Percentiles rank a stretch among this genome's conserved stretches.
These are phyloP conservation scores for Paraconiothyrium brasiliense DNA, from an alignment of 2,329 filamentous ascomycete species.

Conservation along the genomic window DNA sequence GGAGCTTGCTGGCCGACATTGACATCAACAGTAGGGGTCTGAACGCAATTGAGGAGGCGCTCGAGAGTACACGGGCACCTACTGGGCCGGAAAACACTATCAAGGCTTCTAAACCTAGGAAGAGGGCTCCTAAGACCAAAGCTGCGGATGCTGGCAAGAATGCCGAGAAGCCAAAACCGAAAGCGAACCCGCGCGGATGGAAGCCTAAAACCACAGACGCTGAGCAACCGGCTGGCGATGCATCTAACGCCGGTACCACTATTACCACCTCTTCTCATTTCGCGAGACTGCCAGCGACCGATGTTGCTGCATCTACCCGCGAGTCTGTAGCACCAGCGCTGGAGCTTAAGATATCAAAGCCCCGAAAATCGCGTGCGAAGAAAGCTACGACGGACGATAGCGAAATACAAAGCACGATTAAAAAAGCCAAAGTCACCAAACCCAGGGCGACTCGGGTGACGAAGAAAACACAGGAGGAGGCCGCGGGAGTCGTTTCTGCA, in stretches of 20 bases:
- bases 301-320: background rate
- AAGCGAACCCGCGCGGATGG: slow-evolving; percentile 36
- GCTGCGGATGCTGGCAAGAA: slow-evolving; percentile 17
- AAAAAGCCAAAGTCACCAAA: slow-evolving; percentile 38
- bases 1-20: slow-evolving; percentile 34
- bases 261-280: slow-evolving; percentile 37
- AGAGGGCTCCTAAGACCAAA: slow-evolving; percentile 28
- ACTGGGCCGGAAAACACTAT: slow-evolving; percentile 11
- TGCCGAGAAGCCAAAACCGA: slow-evolving; percentile 22
- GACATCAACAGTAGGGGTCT: slow-evolving; percentile 5
- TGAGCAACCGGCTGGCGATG: background rate
- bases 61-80: slow-evolving; percentile 16
- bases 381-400: slow-evolving; percentile 30
- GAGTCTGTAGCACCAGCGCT: slow-evolving; percentile 20
- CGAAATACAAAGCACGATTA: slow-evolving; percentile 33
- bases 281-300: slow-evolving; percentile 1
- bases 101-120: slow-evolving; percentile 28
- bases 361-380: slow-evolving; percentile 43
- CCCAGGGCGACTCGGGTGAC: slow-evolving; percentile 23
- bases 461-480: slow-evolving; percentile 28
- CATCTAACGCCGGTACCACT: slow-evolving; percentile 3
- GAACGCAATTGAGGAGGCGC: slow-evolving; percentile 4
- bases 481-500: slow-evolving; percentile 30
- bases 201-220: slow-evolving; percentile 31
- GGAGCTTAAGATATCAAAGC: slow-evolving; percentile 35